A percentile compares a stretch with the other conserved stretches of the same genome.
These are phyloP conservation scores for Russula foetens DNA, from an alignment of 768 basidiomycete genomes.

Conservation along the genomic window DNA sequence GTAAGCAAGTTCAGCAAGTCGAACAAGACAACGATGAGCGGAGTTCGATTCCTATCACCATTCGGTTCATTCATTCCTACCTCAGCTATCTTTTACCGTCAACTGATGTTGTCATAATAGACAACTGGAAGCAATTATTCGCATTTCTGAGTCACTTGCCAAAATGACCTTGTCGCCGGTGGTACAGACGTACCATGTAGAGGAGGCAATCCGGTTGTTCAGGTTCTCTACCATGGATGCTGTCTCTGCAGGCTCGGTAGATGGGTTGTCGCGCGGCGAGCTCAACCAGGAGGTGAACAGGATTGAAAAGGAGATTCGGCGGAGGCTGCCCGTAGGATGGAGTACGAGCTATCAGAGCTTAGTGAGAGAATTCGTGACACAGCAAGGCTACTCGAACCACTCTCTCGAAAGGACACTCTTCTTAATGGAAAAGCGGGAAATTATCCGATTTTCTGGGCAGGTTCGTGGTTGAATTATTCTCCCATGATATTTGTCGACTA, in stretches of 20 bases:
- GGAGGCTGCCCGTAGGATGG: slow-evolving; percentile 89
- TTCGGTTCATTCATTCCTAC: slow-evolving; percentile 56
- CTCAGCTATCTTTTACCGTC: neutral
- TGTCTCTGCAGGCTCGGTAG: slow-evolving; percentile 87
- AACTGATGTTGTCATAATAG: slow-evolving; percentile 25
- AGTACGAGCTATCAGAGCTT: slow-evolving; percentile 93
- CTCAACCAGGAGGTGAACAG: slow-evolving; percentile 87
- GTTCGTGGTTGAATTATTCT: slow-evolving; percentile 19
- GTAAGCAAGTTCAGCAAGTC: slow-evolving; percentile 91
- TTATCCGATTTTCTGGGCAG: slow-evolving; percentile 84
- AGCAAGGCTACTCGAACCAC: slow-evolving; percentile 85
- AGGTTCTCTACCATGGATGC: slow-evolving; percentile 99
- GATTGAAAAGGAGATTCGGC: slow-evolving; percentile 81
- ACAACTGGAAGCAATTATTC: slow-evolving; percentile 97
- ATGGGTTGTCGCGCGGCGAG: slow-evolving; percentile 86
- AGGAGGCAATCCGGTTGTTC: slow-evolving; percentile 96
- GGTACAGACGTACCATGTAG: slow-evolving; percentile 89
- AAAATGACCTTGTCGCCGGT: slow-evolving; percentile 85
- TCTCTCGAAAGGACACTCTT: slow-evolving; percentile 88
- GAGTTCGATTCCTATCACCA: slow-evolving; percentile 95
- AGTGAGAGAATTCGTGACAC: slow-evolving; percentile 85
- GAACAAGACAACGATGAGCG: slow-evolving; percentile 96
- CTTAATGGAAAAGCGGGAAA: slow-evolving; percentile 90
- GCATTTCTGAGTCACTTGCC: slow-evolving; percentile 94
- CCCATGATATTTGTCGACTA: neutral